Evolutionary conservation across 306 rosid genomes (phyloP), one percentile per base, ranked within the genome.

Genomic region (Quercus alba): DNA sequence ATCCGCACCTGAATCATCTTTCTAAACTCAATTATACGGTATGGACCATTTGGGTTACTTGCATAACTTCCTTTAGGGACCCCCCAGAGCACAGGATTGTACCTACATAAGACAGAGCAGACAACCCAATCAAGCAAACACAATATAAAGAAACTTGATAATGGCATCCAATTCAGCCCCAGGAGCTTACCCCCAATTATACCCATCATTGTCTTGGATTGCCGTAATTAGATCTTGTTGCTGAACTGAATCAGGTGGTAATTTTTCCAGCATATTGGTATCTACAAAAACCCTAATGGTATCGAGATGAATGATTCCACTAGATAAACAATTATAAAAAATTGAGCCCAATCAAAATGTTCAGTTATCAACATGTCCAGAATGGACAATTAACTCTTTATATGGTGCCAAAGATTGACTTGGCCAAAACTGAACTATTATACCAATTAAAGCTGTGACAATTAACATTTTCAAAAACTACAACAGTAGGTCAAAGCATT

Each of bases 51-150:
- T 52, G 98, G 91, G 66, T 86, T 81, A 82, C 92, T 91, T 63
- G 99, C 97, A 84, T 95, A 95, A 85, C 99, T 90, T 77, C 99
- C 99, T 90, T 95, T 95, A 51, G 99, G 99, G 70, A 91, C 96
- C 7, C 99, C 99, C 97, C 98, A 93, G 66, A 95, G 87, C 76
- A 93, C 91, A 81, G 99, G 99, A 85, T 93, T 95, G 83, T 91
- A 95, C 91, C 99, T 95, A 84, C 66, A 31, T 44, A 80, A 75
- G 77, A 78, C 70, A 80, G 13, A 72, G 73, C n/a, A 78, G 15
- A 80, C 61, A 57, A 75, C 19, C 68, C 23, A 70, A 81, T 70
- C 71, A 76, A 85, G 77, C 49, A 80, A 79, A 25, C 25, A 75
- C 26, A 72, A 70, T 26, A 30, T 62, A 72, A 77, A 55, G 56